These are phyloP conservation scores for Rosa chinensis DNA, from an alignment of 306 rosid genomes.

Conservation along the genomic window DNA sequence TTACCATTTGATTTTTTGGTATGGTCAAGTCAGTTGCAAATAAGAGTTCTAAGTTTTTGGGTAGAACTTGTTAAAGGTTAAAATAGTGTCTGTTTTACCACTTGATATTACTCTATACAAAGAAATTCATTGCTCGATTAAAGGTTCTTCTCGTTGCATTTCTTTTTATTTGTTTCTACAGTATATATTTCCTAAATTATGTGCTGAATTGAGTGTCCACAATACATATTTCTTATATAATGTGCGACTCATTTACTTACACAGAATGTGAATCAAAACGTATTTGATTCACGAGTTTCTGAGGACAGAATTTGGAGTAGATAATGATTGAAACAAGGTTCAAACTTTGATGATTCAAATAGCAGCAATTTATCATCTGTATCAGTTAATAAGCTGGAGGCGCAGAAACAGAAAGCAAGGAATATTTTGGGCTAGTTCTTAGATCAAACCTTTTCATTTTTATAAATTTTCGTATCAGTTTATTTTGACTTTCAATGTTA, in stretches of 20 bases:
- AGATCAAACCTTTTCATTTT: not conserved
- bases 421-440: not conserved
- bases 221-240: not conserved
- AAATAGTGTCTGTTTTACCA: not conserved
- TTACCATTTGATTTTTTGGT: not conserved
- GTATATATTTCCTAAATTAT: not conserved
- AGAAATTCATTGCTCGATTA: not conserved
- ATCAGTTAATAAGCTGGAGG: not conserved
- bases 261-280: not conserved
- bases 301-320: not conserved
- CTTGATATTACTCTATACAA: not conserved
- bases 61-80: not conserved
- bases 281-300: not conserved
- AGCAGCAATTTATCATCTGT: not conserved
- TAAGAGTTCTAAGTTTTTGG: slow-evolving; percentile 12
- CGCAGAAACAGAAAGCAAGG: not conserved
- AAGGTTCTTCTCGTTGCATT: not conserved
- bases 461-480: slow-evolving; percentile 15
- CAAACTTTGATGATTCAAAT: not conserved
- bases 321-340: not conserved
- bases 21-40: slow-evolving; percentile 8
- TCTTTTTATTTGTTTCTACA: not conserved
- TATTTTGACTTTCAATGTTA: slow-evolving; percentile 24
- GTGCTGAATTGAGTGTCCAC: not conserved
- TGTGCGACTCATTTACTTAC: not conserved